Evolutionary conservation across 306 rosid genomes (phyloP).

Genomic region (Cucumis sativus): DNA sequence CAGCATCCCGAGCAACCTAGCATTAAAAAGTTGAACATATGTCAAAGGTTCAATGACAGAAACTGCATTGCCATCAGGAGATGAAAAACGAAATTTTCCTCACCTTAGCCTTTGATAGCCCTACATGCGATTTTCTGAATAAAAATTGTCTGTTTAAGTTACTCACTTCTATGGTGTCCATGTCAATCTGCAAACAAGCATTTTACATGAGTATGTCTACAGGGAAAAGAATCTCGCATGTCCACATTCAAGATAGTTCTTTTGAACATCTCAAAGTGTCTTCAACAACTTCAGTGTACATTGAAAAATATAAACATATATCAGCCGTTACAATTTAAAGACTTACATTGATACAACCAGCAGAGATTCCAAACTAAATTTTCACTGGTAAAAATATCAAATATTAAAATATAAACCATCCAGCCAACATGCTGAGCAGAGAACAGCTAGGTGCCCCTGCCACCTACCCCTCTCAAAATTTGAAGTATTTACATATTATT

Average conservation of each 20-base stretch:
- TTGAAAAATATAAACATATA: neutral
- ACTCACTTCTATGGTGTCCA: conserved; percentile 99
- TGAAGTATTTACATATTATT: neutral
- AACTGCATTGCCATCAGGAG: conserved; percentile 2
- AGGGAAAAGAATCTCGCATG: neutral
- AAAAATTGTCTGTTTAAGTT: conserved; percentile 98
- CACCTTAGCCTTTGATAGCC: conserved; percentile 93
- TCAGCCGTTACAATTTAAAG: neutral
- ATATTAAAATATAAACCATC: neutral
- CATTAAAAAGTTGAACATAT: neutral
- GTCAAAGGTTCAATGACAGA: conserved; percentile 21
- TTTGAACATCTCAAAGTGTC: neutral
- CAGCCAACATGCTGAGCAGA: neutral
- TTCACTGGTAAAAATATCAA: neutral
- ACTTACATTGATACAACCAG: neutral
- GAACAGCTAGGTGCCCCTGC: neutral
- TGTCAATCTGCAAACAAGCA: conserved; percentile 63
- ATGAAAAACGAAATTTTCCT: conserved; percentile 16
- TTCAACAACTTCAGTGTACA: neutral
- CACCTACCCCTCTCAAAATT: neutral
- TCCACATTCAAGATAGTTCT: neutral
- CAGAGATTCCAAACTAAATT: neutral
- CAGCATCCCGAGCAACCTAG: conserved; percentile 99
- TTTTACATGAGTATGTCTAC: neutral
- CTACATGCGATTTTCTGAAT: conserved; percentile 94